Base-by-base conservation (phyloP, 2,329 filamentous ascomycete species). In the Paracoccidioides brasiliensis region DNA sequence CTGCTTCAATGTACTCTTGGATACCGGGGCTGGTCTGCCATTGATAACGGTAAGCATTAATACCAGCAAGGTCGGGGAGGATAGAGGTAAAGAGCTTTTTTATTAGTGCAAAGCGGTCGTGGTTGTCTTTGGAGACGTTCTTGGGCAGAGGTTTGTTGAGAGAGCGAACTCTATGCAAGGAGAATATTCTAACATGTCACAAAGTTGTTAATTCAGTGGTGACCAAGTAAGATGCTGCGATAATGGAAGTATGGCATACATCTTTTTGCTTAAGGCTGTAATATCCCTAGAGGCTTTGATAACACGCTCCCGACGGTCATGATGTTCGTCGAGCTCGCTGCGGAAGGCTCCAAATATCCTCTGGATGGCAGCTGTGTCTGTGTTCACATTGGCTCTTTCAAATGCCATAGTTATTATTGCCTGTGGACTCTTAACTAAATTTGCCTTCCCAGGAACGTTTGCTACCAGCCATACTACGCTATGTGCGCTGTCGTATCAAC, bases 261-360 rank as follows among this genome's bases (percentile, higher is more conserved):
- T 94, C 75, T 97, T 98, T 78, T 98, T 98, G 72, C 89, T 95
- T 54, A 90, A 77, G 0, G 89, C 90, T 5, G 93, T 98, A 57
- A 98, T 87, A 69, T 98, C 93, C 59, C 91, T 79, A 7, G 88
- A 94, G 2, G 84, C 85, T 75, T 97, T 98, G 66, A 94, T 87
- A 62, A 95, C 83, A 54, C 86, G 82, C 74, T 96, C 90, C 56
- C 90, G 81, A 14, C 93, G 84, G 71, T 97, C 93, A 70, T 98
- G 88, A 68, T 97, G 91, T 72, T 93, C 83, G 66, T 98, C 93
- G 33, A 98, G 78, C 72, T 96, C 90, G 64, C 85, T 79, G 53
- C 90, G 85, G 69, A 97, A 95, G 6, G 70, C 74, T 69, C 88
- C 85, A 69, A 98, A 98, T 79, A 97, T 90, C 61, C 83, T 68